These are phyloP conservation scores for Microcyclospora tardicrescens DNA, from an alignment of 2,329 filamentous ascomycete species.

Conservation along the genomic window DNA sequence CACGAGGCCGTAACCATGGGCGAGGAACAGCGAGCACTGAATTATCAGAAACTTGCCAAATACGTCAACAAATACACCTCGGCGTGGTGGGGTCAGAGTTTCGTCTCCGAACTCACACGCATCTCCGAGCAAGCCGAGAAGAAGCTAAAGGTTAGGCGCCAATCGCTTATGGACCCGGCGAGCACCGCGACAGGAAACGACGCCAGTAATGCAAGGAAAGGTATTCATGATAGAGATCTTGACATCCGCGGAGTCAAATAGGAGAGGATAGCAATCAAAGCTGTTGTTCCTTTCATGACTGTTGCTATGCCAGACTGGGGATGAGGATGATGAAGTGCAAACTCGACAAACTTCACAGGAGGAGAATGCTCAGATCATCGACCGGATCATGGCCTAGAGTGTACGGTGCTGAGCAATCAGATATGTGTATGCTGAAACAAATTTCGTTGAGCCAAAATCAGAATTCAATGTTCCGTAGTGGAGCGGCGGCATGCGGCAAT, in stretches of 20 bases:
- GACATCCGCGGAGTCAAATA: not conserved
- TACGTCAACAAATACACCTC: constrained; percentile 97
- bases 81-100: constrained; percentile 91
- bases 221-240: no score
- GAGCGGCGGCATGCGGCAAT: no score
- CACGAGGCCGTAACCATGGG: constrained; percentile 96
- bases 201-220: constrained; percentile 2
- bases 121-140: constrained; percentile 42
- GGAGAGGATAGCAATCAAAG: not conserved
- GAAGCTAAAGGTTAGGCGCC: constrained; percentile 31
- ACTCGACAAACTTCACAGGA: no score
- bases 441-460: no score
- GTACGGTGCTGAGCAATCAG: no score
- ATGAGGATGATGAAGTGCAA: no score
- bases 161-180: constrained; percentile 9
- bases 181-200: constrained; percentile 1
- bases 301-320: no score
- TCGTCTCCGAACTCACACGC: constrained; percentile 66
- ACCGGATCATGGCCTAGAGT: no score
- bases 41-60: constrained; percentile 83
- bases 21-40: constrained; percentile 70
- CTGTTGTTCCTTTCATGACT: no score
- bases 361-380: no score
- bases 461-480: no score
- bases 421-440: no score